A percentile compares a stretch with the other conserved stretches of the same genome.
phyloP scores from a whole-genome alignment of 257 asterid genomes.

The Capsicum chinense region DNA sequence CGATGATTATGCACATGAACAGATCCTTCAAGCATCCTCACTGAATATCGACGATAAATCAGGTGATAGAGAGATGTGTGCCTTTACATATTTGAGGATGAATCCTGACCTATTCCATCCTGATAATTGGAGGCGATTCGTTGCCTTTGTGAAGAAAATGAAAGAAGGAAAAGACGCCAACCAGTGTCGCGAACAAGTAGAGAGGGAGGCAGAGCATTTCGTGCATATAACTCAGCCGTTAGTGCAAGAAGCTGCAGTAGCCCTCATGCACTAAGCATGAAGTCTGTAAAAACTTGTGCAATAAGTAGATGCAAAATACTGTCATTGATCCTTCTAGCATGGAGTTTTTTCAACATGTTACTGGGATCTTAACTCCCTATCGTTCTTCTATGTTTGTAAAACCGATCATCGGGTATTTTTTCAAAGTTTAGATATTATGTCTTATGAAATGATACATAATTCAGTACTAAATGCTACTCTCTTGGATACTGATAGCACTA shows the following conservation, averaged over 20 bases:
- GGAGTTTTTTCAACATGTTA: constrained; percentile 17
- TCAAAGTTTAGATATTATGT: background rate
- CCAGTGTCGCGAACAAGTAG: constrained; percentile 75
- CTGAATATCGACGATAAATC: constrained; percentile 50
- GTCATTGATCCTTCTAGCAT: constrained; percentile 1
- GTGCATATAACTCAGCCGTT: constrained; percentile 78
- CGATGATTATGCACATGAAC: constrained; percentile 81
- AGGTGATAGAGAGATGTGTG: constrained; percentile 71
- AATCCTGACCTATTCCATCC: constrained; percentile 80
- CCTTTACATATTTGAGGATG: constrained; percentile 94
- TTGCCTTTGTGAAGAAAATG: constrained; percentile 89
- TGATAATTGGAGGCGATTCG: constrained; percentile 90
- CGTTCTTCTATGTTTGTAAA: constrained; percentile 4
- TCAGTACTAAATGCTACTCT: background rate
- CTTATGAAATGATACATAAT: constrained; percentile 14
- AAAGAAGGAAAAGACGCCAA: constrained; percentile 68
- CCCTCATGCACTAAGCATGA: constrained; percentile 59
- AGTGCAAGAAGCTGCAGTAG: constrained; percentile 92
- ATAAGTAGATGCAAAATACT: background rate
- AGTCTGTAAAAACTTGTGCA: background rate
- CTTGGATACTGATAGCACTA: background rate
- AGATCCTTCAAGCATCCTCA: constrained; percentile 63
- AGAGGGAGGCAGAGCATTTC: constrained; percentile 89
- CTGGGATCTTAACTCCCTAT: background rate
- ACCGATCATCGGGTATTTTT: background rate